Conservation (phyloP, 257 asterid genomes). For the Solanum arcanum region DNA sequence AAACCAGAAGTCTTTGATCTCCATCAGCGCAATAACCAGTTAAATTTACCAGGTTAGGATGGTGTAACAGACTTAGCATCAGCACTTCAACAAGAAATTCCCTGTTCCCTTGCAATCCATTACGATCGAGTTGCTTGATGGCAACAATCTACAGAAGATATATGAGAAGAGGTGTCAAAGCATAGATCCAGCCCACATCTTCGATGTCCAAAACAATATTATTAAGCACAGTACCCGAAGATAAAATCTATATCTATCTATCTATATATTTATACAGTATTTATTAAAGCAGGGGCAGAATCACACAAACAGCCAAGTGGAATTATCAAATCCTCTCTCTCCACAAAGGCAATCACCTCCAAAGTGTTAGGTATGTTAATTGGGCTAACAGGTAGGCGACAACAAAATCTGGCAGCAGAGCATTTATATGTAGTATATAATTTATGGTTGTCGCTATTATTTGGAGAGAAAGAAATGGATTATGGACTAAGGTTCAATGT, state of each 20-base stretch:
- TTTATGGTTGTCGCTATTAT: neutral
- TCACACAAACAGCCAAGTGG: neutral
- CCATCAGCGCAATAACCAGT: conserved; percentile 92
- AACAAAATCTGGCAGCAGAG: neutral
- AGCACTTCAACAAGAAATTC: conserved; percentile 91
- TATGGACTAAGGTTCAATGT: neutral
- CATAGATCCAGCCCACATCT: neutral
- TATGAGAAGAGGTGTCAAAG: neutral
- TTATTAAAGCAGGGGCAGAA: neutral
- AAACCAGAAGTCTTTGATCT: conserved; percentile 89
- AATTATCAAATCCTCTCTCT: conserved; percentile 68
- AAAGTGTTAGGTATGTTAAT: conserved; percentile 16
- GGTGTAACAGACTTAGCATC: conserved; percentile 88
- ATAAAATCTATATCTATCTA: neutral
- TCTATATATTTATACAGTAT: neutral
- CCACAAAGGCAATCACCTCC: conserved; percentile 62
- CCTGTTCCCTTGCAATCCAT: conserved; percentile 84
- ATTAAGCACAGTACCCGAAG: neutral
- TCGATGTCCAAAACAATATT: neutral
- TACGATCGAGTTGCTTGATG: conserved; percentile 88
- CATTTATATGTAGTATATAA: neutral
- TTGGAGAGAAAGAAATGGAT: neutral
- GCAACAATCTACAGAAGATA: conserved; percentile 49
- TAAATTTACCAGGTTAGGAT: conserved; percentile 80
- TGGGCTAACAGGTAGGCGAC: neutral